A percentile compares a stretch with the other conserved stretches of the same genome.
phyloP scores from a whole-genome alignment of 768 basidiomycete species.

The Dioszegia aurantiaca region DNA sequence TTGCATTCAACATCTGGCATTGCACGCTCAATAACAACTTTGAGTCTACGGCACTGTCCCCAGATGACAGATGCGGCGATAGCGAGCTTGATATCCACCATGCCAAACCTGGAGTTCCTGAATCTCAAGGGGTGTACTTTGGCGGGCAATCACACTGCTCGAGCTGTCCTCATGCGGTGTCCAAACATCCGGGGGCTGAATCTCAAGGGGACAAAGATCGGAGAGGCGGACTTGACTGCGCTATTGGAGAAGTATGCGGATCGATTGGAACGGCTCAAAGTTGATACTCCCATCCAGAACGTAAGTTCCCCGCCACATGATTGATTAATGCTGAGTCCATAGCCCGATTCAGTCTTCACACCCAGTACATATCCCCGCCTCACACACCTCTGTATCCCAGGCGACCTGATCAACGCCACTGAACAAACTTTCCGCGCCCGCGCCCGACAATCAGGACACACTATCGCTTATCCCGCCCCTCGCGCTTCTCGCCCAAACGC shows the following conservation, averaged over 20 bases:
- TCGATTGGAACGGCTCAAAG: slow-evolving; percentile 31
- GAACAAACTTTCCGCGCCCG: slow-evolving; percentile 1
- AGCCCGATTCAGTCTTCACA: slow-evolving; percentile 24
- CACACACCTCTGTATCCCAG: slow-evolving; percentile 43
- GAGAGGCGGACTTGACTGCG: slow-evolving; percentile 21
- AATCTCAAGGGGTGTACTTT: slow-evolving; percentile 38
- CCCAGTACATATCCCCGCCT: slow-evolving; percentile 22
- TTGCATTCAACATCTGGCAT: slow-evolving; percentile 16
- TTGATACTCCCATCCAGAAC: slow-evolving; percentile 20
- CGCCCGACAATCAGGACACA: slow-evolving; percentile 12
- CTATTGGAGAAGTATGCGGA: slow-evolving; percentile 29
- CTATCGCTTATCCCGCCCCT: slow-evolving; percentile 21
- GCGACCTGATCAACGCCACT: slow-evolving; percentile 26
- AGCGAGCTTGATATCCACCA: slow-evolving; percentile 26
- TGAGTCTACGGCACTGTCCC: slow-evolving; percentile 26
- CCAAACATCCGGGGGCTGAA: slow-evolving; percentile 23
- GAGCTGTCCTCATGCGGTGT: slow-evolving; percentile 28
- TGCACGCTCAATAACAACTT: slow-evolving; percentile 10
- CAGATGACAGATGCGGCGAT: slow-evolving; percentile 32
- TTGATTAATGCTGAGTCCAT: not conserved
- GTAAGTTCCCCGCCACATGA: not conserved
- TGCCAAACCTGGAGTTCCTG: slow-evolving; percentile 33
- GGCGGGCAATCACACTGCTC: slow-evolving; percentile 16
- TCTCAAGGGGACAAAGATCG: slow-evolving; percentile 36
- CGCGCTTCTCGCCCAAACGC: slow-evolving; percentile 14